These are phyloP conservation scores for Mucor circinelloides DNA, from an alignment of 371 early-diverging fungal species.

Conservation along the genomic window DNA sequence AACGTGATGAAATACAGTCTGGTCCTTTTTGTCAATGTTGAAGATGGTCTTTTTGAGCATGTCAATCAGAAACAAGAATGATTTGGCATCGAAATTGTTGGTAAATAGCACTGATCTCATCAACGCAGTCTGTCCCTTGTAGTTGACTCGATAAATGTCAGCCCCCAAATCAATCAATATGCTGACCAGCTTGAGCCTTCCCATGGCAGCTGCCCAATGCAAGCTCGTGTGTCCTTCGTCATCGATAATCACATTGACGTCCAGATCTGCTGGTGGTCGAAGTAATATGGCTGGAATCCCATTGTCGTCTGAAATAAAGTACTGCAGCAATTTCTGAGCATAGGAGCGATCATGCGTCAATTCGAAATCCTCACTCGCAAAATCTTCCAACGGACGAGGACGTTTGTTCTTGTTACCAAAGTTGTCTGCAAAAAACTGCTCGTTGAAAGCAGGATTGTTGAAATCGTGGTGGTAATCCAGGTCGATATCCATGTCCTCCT, in stretches of 20 bases:
- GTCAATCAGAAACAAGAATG: conserved; percentile 78
- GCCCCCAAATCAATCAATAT: conserved; percentile 76
- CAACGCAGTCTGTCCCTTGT: conserved; percentile 84
- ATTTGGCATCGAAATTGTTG: conserved; percentile 82
- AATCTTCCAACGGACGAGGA: conserved; percentile 18
- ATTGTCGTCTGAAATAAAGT: conserved; percentile 67
- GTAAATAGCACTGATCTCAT: conserved; percentile 85
- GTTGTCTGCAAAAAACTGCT: neutral
- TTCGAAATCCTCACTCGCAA: conserved; percentile 28
- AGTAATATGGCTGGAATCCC: conserved; percentile 59
- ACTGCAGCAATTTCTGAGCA: conserved; percentile 51
- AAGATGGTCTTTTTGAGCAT: conserved; percentile 73
- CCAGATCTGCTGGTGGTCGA: conserved; percentile 60
- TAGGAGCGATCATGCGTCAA: conserved; percentile 51
- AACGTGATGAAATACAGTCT: conserved; percentile 91
- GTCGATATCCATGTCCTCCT: neutral
- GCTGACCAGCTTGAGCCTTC: conserved; percentile 68
- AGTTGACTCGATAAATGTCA: conserved; percentile 70
- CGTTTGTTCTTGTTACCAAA: conserved; percentile 15
- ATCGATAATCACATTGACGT: conserved; percentile 83
- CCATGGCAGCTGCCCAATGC: conserved; percentile 95
- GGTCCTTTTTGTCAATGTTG: conserved; percentile 72
- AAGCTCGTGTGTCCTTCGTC: conserved; percentile 90
- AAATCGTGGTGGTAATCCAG: neutral
- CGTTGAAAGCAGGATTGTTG: neutral